phyloP scores from a whole-genome alignment of 495 filamentous ascomycete species.

The Aeminium ludgeri region DNA sequence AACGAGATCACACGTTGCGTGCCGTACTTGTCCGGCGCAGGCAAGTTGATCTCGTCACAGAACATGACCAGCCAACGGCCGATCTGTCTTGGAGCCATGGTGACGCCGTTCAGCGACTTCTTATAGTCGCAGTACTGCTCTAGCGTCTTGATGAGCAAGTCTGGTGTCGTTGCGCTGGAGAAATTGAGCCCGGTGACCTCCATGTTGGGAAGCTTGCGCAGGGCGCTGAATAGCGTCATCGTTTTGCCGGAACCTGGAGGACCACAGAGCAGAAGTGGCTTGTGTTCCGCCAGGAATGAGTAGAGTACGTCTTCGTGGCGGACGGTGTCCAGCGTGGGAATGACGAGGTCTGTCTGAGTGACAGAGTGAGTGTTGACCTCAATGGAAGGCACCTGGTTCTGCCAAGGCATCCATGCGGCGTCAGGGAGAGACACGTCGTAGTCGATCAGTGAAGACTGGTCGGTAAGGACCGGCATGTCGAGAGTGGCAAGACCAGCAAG shows the following conservation, averaged over 20 bases:
- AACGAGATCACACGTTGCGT: conserved; percentile 96
- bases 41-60: conserved; percentile 98
- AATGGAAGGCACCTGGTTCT: conserved; percentile 78
- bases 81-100: conserved; percentile 90
- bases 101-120: conserved; percentile 90
- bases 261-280: conserved; percentile 87
- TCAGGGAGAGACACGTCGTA: conserved; percentile 77
- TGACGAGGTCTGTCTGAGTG: conserved; percentile 92
- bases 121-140: conserved; percentile 99
- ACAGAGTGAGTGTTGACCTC: conserved; percentile 97
- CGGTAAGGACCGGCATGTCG: conserved; percentile 57
- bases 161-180: conserved; percentile 93
- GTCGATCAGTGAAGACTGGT: conserved; percentile 76
- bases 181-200: conserved; percentile 98
- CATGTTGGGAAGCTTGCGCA: conserved; percentile 94
- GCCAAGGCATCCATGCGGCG: conserved; percentile 82
- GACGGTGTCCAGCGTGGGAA: conserved; percentile 90
- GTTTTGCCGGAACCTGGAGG: conserved; percentile 98
- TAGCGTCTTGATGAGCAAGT: conserved; percentile 94
- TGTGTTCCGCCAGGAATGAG: conserved; percentile 97
- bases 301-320: conserved; percentile 96
- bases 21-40: conserved; percentile 94
- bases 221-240: conserved; percentile 95
- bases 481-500: conserved; percentile 65
- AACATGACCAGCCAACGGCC: conserved; percentile 96